phyloP scores from a whole-genome alignment of 2,329 filamentous ascomycete genomes.

The Teratosphaeria zuluensis region DNA sequence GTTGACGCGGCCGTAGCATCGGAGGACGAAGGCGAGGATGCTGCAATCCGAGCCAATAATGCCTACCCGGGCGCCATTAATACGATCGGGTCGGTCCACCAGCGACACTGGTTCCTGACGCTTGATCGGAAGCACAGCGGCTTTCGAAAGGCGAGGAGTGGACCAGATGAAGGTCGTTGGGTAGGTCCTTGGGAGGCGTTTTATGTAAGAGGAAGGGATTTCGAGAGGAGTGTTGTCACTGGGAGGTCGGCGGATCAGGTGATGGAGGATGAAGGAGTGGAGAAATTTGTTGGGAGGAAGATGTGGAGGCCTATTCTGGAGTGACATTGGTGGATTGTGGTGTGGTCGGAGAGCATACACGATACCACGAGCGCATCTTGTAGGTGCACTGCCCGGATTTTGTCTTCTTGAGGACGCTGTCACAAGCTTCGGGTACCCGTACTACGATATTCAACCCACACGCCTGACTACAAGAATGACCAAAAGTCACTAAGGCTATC shows the following conservation, averaged over 20 bases:
- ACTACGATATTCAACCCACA: too few relatives aligned
- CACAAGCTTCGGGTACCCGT: too few relatives aligned
- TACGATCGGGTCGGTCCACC: constrained; percentile 56
- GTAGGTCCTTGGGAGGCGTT: constrained; percentile 46
- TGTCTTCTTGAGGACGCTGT: too few relatives aligned
- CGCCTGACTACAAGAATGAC: too few relatives aligned
- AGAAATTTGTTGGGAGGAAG: constrained; percentile 46
- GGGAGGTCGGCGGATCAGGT: constrained; percentile 51
- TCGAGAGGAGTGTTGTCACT: constrained; percentile 58
- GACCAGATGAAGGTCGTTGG: constrained; percentile 20
- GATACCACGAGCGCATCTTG: too few relatives aligned
- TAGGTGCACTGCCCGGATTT: background rate
- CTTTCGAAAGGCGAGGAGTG: constrained; percentile 35
- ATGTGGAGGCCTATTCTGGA: constrained; percentile 45
- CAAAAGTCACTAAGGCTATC: too few relatives aligned
- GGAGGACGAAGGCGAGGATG: constrained; percentile 14
- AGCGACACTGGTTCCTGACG: constrained; percentile 56
- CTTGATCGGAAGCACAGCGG: constrained; percentile 52
- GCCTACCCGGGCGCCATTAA: constrained; percentile 59
- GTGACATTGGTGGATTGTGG: constrained; percentile 7
- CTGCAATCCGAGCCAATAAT: constrained; percentile 46
- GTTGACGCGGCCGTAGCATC: constrained; percentile 17
- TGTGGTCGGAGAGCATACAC: too few relatives aligned
- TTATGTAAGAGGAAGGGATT: constrained; percentile 49
- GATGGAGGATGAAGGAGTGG: constrained; percentile 51